These are phyloP conservation scores for Somion occarium DNA, from an alignment of 1,284 basidiomycete species.

Conservation along the genomic window DNA sequence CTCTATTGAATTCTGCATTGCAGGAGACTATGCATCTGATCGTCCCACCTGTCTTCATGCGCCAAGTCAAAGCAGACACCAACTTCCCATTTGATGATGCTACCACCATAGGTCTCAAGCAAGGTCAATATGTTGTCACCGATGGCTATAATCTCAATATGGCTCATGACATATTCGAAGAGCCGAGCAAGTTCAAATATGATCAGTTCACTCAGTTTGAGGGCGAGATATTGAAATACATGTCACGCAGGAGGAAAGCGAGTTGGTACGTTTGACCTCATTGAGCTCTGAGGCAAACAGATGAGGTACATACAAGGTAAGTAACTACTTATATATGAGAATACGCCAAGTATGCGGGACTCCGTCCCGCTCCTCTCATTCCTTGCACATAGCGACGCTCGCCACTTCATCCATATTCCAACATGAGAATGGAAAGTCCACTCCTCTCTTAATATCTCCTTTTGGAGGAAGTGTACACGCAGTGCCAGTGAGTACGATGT, in stretches of 20 bases:
- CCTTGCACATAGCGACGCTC: no score
- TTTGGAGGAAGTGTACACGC: background rate
- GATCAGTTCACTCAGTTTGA: background rate
- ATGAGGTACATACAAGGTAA: no score
- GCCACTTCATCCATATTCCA: no score
- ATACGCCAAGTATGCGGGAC: no score
- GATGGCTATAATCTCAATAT: background rate
- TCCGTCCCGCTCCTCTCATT: no score
- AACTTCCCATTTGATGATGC: background rate
- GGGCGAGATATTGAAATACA: no score
- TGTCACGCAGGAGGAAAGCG: no score
- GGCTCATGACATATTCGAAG: background rate
- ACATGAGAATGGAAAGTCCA: background rate
- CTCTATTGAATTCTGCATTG: background rate
- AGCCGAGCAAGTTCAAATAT: background rate
- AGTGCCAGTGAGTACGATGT: no score
- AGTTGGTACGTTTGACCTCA: no score
- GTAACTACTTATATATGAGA: no score
- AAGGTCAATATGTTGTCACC: background rate
- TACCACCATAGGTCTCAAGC: background rate
- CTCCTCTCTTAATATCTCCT: no score
- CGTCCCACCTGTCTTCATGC: background rate
- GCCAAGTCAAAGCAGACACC: background rate
- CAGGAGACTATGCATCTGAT: background rate
- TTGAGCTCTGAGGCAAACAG: no score